Evolutionary conservation across 257 asterid genomes (phyloP).

Genomic region (Jasminum sambac): DNA sequence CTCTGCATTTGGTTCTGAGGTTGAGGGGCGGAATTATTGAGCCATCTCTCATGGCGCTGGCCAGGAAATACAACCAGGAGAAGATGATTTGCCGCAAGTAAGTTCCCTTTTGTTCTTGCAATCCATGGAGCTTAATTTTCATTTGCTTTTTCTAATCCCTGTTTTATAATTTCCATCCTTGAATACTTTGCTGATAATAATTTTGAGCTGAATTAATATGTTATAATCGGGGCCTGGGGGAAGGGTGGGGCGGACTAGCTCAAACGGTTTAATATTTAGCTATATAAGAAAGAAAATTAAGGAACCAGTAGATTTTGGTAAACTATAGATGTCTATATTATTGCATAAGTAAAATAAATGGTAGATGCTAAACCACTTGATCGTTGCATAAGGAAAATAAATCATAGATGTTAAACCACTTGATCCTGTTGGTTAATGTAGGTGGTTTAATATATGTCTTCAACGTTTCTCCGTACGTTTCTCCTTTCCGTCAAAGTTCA

Average conservation of each 20-base stretch:
- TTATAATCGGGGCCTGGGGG: no score
- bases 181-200: no score
- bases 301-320: not conserved
- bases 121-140: not conserved
- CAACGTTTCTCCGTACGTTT: no score
- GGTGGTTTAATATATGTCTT: no score
- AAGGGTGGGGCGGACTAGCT: not conserved
- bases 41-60: constrained; percentile 68
- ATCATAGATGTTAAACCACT: no score
- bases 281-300: no score
- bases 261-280: not conserved
- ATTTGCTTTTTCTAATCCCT: not conserved
- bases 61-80: constrained; percentile 66
- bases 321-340: not conserved
- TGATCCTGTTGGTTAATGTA: no score
- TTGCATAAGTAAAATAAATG: not conserved
- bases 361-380: no score
- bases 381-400: not conserved
- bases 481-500: no score
- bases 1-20: constrained; percentile 74
- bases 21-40: constrained; percentile 75
- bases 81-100: constrained; percentile 79
- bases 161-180: not conserved
- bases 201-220: no score
- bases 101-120: constrained; percentile 8